Evolutionary conservation across 805 yeast species (phyloP), one percentile per base, ranked within the genome.

Genomic region (Candida ficus): DNA sequence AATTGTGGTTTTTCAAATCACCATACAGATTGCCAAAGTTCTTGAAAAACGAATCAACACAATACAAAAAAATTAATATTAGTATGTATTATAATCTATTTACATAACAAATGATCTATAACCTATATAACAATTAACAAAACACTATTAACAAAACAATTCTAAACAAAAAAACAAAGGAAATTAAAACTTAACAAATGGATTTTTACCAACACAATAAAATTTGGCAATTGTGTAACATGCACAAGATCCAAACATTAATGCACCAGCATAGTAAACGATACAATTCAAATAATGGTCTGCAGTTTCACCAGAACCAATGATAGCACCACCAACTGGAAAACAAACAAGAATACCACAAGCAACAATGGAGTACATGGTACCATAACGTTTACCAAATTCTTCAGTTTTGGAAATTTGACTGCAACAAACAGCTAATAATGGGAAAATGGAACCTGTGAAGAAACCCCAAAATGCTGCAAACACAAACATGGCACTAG

Each of bases 281-380:
- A 63, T 64, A 41, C 43, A 40, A 25, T 64, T 50, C 33, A 63
- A 52, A 47, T 71, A 73, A 4, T n/a, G n/a, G n/a, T 61, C 58
- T 0, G 41, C 41, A 2, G 48, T 30, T 12, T 66, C 45, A 13
- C 63, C 66, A 31, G 61, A 53, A 8, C 69, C 71, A 38, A 73
- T 71, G 25, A 74, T 64, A 2, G 73, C 72, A 37, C 79, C 73
- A 1, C 77, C 70, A 19, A 71, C 60, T 11, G 80, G 80, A 21
- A 75, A 62, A 14, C 71, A 67, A 2, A 70, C 63, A 31, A 76
- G 56, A n/a, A 68, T 65, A 13, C 70, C 76, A 49, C 77, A 68
- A 1, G 83, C 70, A n/a, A 76, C 81, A 49, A 76, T 62, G 30
- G 74, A 73, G 56, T 78, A 80, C 61, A 78, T 71, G 9, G 79